Evolutionary conservation across 345 rosid species (phyloP).

Genomic region (Hirschfeldia incana): DNA sequence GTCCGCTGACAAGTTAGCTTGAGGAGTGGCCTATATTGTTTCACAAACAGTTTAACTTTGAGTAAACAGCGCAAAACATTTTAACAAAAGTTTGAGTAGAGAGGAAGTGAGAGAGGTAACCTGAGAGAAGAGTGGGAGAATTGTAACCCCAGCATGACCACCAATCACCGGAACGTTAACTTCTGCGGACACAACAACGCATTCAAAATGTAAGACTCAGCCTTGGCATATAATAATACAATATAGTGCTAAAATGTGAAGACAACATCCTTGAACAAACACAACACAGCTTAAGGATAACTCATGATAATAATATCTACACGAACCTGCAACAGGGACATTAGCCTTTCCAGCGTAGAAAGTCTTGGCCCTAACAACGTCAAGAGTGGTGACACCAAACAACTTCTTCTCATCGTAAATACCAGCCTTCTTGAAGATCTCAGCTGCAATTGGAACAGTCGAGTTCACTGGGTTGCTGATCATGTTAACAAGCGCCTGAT

Average conservation of each 20-base stretch:
- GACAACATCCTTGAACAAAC: background rate
- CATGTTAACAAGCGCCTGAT: conserved; percentile 69
- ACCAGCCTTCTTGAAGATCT: conserved; percentile 80
- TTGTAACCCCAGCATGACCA: conserved; percentile 83
- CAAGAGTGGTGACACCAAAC: conserved; percentile 86
- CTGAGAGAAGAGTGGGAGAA: conserved; percentile 81
- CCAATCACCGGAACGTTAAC: conserved; percentile 85
- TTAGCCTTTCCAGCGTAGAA: conserved; percentile 79
- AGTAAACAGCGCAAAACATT: background rate
- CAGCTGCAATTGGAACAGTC: conserved; percentile 75
- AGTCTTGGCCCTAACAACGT: conserved; percentile 81
- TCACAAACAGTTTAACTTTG: conserved; percentile 12
- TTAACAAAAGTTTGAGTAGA: background rate
- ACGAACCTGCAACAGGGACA: conserved; percentile 48
- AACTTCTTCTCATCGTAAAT: conserved; percentile 64
- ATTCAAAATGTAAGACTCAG: background rate
- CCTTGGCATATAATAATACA: background rate
- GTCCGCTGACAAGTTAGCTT: conserved; percentile 58
- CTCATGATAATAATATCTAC: background rate
- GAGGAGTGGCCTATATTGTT: conserved; percentile 63
- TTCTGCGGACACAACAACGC: conserved; percentile 41
- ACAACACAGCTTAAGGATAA: background rate
- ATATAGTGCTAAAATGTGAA: background rate
- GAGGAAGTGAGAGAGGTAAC: conserved; percentile 39
- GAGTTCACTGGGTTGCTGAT: conserved; percentile 89